Evolutionary conservation across 495 filamentous ascomycete genomes (phyloP), one percentile per base, ranked within the genome.

Genomic region (Penicillium longicatenatum): DNA sequence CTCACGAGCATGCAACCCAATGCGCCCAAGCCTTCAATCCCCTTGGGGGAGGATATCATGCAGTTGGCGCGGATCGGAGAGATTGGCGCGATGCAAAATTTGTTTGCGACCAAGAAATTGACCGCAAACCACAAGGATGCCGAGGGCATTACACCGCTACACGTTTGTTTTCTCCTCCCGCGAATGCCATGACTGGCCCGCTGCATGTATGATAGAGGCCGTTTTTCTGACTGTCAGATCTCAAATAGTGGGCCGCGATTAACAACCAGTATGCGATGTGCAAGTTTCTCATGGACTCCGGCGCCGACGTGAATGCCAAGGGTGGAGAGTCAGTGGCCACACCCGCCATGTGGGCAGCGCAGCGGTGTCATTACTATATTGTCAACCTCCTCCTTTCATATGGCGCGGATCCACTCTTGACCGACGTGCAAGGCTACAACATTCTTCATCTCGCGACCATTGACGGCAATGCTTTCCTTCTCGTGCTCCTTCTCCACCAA

Each of bases 221-320:
- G 20, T 16, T 17, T 43, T 45, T 33, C 54, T 64, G 11, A 56
- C 49, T 51, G 14, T 51, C 8, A 16, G 54, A 14, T 57, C 56
- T 41, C 26, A 59, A 44, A 21, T 72, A 98, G 93, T 98, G 94
- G 94, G 94, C 94, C 16, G 91, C 94, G n/a, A 97, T 98, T 73
- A 97, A 98, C 75, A 97, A 97, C 70, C 93, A 96, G 70, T 95
- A 92, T 74, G 89, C 91, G 54, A 88, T 96, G 78, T 97, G 93
- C 82, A 93, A 94, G 71, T 95, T 94, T 70, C 85, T 98, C 14
- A 82, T 98, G 60, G 89, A 96, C 57, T 80, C 82, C 52, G 94
- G 94, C 61, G 94, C 92, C 67, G 87, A 93, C 66, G 89, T 97
- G 63, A 97, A 98, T 70, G 89, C 88, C 56, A 93, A 93, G 75